These are phyloP conservation scores for Penicillium waksmanii DNA, from an alignment of 495 filamentous ascomycete species.

Conservation along the genomic window DNA sequence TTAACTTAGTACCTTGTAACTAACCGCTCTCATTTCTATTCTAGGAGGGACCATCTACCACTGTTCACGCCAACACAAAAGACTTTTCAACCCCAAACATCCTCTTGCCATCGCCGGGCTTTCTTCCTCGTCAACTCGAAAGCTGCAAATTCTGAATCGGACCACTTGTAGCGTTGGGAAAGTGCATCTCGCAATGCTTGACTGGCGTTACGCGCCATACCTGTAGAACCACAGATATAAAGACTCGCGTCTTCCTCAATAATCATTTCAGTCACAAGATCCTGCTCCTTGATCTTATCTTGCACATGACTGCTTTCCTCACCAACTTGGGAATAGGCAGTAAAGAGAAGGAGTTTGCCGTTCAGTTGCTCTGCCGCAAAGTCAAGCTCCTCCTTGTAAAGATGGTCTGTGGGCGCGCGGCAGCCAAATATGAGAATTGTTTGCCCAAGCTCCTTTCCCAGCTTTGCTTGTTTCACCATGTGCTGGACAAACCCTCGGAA, in stretches of 20 bases:
- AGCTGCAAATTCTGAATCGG: too few relatives aligned
- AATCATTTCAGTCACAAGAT: not conserved
- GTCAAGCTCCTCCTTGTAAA: slow-evolving; percentile 1
- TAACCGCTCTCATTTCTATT: too few relatives aligned
- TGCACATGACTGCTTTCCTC: not conserved
- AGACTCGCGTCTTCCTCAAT: not conserved
- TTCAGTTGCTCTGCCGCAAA: not conserved
- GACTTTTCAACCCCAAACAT: too few relatives aligned
- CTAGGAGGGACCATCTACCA: too few relatives aligned
- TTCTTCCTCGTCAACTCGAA: too few relatives aligned
- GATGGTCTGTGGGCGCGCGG: not conserved
- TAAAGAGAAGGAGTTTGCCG: not conserved
- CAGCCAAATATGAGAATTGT: slow-evolving; percentile 11
- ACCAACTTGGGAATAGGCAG: not conserved
- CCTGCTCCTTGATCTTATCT: too few relatives aligned
- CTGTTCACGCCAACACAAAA: too few relatives aligned
- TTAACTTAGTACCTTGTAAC: too few relatives aligned
- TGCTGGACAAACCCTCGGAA: slow-evolving; percentile 37
- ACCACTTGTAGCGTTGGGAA: too few relatives aligned
- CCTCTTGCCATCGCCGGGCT: too few relatives aligned
- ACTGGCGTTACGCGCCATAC: slow-evolving; percentile 5
- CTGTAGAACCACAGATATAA: not conserved
- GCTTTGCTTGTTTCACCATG: slow-evolving; percentile 1
- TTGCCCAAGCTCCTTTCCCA: not conserved
- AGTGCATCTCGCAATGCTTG: not conserved